phyloP scores from a whole-genome alignment of 139 green algal species.

The Closterium sp. region DNA sequence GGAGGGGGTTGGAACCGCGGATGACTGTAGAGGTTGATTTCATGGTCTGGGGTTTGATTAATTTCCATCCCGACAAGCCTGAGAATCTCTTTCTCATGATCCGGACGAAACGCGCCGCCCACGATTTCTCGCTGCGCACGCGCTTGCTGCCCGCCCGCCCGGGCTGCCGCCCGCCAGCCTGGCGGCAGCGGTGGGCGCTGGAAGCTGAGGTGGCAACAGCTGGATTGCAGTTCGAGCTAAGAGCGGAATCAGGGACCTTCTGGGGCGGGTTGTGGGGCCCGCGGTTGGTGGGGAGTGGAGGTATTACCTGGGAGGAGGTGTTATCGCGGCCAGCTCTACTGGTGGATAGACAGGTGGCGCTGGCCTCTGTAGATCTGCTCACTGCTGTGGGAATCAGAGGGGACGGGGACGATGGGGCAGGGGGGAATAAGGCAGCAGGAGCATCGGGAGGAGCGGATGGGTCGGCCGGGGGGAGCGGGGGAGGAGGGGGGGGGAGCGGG shows the following conservation, averaged over 20 bases:
- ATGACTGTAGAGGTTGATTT: neutral
- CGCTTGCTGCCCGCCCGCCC: neutral
- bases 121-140: neutral
- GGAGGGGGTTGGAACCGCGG: neutral
- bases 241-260: neutral
- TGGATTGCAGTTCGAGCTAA: conserved; percentile 3
- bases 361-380: neutral
- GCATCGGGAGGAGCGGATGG: too few species aligned
- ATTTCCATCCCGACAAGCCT: neutral
- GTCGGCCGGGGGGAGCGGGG: too few species aligned
- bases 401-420: neutral
- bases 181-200: conserved; percentile 12
- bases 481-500: neutral
- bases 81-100: neutral
- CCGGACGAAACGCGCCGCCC: neutral
- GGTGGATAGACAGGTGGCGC: neutral
- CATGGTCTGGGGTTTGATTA: neutral
- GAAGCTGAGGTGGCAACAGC: neutral
- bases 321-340: neutral
- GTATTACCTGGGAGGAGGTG: conserved; percentile 5
- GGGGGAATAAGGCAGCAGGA: neutral
- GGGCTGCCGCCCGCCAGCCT: conserved; percentile 3
- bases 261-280: conserved; percentile 11
- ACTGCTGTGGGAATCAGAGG: neutral
- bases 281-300: neutral